Percentiles rank a stretch among this genome's conserved stretches.
Evolutionary conservation across 441 rosid species (phyloP).

Genomic region (Brassica hybrid): DNA sequence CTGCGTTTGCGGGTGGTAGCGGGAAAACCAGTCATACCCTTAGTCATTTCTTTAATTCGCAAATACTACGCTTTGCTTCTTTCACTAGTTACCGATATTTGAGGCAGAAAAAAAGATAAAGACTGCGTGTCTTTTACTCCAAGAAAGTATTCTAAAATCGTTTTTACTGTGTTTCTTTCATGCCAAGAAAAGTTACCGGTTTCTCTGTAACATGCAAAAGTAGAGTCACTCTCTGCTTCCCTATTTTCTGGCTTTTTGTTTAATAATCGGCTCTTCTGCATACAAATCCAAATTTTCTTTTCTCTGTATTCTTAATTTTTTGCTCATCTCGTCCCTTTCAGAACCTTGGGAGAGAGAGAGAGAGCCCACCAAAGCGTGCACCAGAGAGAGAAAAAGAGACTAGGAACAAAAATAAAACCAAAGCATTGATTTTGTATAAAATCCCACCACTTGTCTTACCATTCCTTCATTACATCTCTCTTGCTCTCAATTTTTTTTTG

Average conservation of each 20-base stretch:
- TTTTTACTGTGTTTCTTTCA: neutral
- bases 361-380: conserved; percentile 35
- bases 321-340: conserved; percentile 31
- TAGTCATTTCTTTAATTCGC: conserved; percentile 3
- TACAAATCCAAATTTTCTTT: conserved; percentile 24
- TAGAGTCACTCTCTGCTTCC: conserved; percentile 19
- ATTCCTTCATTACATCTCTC: conserved; percentile 20
- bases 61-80: conserved; percentile 25
- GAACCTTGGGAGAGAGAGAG: conserved; percentile 31
- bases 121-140: conserved; percentile 38
- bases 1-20: too few species aligned
- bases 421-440: conserved; percentile 30
- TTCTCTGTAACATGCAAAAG: neutral
- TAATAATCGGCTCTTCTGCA: neutral
- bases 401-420: neutral
- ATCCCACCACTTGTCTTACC: conserved; percentile 31
- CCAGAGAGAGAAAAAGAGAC: conserved; percentile 27
- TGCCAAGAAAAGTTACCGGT: conserved; percentile 19
- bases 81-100: conserved; percentile 29
- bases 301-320: conserved; percentile 17
- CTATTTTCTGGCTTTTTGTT: conserved; percentile 3
- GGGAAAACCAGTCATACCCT: too few species aligned
- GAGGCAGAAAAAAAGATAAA: conserved; percentile 33
- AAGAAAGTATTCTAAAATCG: neutral
- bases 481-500: conserved; percentile 17